Conservation (phyloP, 225 moss, liverwort and hornwort species). For the Pseudisothecium myosuroides region DNA sequence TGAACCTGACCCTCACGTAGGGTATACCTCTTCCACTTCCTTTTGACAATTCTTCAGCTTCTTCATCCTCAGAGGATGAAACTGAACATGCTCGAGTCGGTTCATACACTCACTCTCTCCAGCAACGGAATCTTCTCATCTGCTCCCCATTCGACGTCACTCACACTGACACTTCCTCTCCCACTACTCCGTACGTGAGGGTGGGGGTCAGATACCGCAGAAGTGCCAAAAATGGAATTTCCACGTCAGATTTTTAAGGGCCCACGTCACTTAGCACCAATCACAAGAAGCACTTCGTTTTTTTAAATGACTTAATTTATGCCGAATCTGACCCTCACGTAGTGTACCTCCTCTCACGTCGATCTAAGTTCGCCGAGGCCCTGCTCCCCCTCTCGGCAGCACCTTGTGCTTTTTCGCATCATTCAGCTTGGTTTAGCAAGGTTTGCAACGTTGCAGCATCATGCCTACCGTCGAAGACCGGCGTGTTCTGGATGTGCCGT, state of each 20-base stretch:
- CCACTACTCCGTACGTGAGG: no score
- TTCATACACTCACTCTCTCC: no score
- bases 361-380: background rate
- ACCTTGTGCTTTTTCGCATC: background rate
- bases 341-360: background rate
- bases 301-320: background rate
- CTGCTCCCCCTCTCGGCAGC: background rate
- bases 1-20: background rate
- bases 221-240: background rate
- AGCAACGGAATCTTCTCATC: background rate
- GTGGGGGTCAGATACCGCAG: background rate
- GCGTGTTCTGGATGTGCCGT: slow-evolving; percentile 26
- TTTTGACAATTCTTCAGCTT: background rate
- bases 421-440: background rate
- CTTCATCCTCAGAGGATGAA: background rate
- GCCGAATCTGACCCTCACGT: background rate
- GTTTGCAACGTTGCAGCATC: background rate
- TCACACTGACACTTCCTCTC: background rate
- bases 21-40: background rate
- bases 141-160: background rate
- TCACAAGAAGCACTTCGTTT: background rate
- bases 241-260: background rate
- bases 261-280: background rate
- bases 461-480: slow-evolving; percentile 47
- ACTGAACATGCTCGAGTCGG: background rate